These are phyloP conservation scores for Sphaerulina vaccinii DNA, from an alignment of 2,329 filamentous ascomycete species.

Conservation along the genomic window DNA sequence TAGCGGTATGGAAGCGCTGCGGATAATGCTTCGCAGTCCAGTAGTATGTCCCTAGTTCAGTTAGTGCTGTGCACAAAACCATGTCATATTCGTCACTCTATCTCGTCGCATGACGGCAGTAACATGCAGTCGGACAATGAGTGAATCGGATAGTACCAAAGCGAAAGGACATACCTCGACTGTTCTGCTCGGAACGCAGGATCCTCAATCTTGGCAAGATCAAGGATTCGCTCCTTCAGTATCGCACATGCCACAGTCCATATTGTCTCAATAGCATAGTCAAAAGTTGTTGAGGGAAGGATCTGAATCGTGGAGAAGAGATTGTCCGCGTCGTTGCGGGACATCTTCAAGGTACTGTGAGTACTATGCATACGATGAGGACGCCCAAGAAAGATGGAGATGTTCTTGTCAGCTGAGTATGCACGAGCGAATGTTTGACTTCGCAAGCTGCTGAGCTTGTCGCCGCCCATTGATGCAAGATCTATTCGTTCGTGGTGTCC, in stretches of 20 bases:
- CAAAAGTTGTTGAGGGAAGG: slow-evolving; percentile 23
- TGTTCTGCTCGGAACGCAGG: slow-evolving; percentile 4
- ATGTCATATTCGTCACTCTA: too few relatives aligned
- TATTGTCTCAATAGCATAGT: slow-evolving; percentile 30
- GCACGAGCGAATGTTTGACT: slow-evolving; percentile 43
- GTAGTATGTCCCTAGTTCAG: background rate
- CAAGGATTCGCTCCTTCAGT: slow-evolving; percentile 38
- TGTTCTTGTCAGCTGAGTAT: slow-evolving; percentile 50
- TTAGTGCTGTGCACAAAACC: background rate
- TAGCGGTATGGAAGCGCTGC: slow-evolving; percentile 31
- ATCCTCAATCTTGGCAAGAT: slow-evolving; percentile 30
- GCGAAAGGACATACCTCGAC: slow-evolving; percentile 17
- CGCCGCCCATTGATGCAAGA: slow-evolving; percentile 33
- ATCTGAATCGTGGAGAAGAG: background rate
- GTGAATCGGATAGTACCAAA: too few relatives aligned
- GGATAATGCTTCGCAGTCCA: slow-evolving; percentile 28
- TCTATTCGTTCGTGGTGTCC: slow-evolving; percentile 48
- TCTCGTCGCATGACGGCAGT: too few relatives aligned
- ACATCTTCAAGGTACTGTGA: slow-evolving; percentile 11
- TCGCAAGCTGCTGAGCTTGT: slow-evolving; percentile 45
- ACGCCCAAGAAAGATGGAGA: slow-evolving; percentile 52
- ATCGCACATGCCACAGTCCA: slow-evolving; percentile 37
- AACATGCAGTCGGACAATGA: too few relatives aligned
- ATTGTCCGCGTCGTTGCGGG: background rate
- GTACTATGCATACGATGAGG: slow-evolving; percentile 47